A percentile compares a stretch with the other conserved stretches of the same genome.
phyloP scores from a whole-genome alignment of 2,329 filamentous ascomycete species.

The Neofusicoccum umdonicola region DNA sequence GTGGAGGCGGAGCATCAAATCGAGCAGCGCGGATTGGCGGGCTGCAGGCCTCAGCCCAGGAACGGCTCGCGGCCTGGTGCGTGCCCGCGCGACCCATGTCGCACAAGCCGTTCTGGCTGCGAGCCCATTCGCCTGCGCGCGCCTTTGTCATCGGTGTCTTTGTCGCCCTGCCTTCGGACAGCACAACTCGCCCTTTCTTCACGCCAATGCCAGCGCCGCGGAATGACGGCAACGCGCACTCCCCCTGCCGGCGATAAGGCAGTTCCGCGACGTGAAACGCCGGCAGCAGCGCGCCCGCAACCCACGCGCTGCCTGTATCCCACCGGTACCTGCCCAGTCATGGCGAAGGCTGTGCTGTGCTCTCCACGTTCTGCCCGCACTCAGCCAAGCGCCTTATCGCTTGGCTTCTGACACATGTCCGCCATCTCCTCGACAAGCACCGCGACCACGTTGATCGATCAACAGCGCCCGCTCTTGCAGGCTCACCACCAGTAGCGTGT shows the following conservation, averaged over 20 bases:
- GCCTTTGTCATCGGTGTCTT: not conserved
- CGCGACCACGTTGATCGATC: conserved; percentile 4
- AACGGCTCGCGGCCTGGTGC: not conserved
- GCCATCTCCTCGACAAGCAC: conserved; percentile 5
- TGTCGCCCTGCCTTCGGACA: not conserved
- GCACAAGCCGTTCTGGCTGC: not conserved
- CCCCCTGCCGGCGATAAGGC: not conserved
- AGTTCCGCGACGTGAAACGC: not conserved
- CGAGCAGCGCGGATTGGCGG: not conserved
- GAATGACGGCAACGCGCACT: not conserved
- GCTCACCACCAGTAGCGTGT: not conserved
- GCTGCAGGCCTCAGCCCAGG: conserved; percentile 1
- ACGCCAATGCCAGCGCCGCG: not conserved
- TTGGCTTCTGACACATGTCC: conserved; percentile 16
- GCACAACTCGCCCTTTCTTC: not conserved
- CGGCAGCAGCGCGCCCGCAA: not conserved
- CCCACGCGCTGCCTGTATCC: not conserved
- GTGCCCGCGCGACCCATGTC: not conserved
- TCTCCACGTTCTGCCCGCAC: not conserved
- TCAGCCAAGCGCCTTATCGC: not conserved
- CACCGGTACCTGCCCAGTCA: not conserved
- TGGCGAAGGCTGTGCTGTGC: not conserved
- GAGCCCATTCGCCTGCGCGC: no score
- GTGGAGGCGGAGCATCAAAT: conserved; percentile 12
- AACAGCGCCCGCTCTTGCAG: not conserved